A percentile compares a stretch with the other conserved stretches of the same genome.
Evolutionary conservation across 2,329 filamentous ascomycete species (phyloP).

Genomic region (Fonsecaea monophora): DNA sequence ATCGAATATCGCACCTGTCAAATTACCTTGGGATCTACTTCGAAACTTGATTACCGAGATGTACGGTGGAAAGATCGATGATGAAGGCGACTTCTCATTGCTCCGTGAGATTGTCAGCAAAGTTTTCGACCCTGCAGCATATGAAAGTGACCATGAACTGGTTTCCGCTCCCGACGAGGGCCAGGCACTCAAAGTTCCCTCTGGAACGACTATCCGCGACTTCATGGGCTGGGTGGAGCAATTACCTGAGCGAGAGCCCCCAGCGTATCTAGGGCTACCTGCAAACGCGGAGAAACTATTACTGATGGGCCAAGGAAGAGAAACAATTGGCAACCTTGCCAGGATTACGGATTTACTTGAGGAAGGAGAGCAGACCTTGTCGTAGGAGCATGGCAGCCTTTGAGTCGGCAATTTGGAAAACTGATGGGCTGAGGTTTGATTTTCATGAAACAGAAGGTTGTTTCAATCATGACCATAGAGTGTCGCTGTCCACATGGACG

Average conservation of each 20-base stretch:
- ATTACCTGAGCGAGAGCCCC: slow-evolving; percentile 92
- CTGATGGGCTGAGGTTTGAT: neutral
- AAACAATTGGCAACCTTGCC: slow-evolving; percentile 82
- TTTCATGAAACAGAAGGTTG: slow-evolving; percentile 3
- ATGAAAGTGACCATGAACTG: slow-evolving; percentile 89
- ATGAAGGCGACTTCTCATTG: slow-evolving; percentile 79
- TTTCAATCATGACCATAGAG: slow-evolving; percentile 18
- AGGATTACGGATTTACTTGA: slow-evolving; percentile 87
- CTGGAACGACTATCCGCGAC: slow-evolving; percentile 79
- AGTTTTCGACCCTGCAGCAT: slow-evolving; percentile 85
- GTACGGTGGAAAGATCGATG: slow-evolving; percentile 97
- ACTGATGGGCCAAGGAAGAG: slow-evolving; percentile 83
- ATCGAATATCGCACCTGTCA: slow-evolving; percentile 90
- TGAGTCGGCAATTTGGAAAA: neutral
- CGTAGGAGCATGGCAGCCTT: slow-evolving; percentile 12
- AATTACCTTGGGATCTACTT: slow-evolving; percentile 96
- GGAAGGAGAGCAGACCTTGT: slow-evolving; percentile 83
- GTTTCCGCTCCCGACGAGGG: slow-evolving; percentile 69
- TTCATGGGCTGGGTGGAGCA: slow-evolving; percentile 91
- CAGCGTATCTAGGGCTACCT: slow-evolving; percentile 90
- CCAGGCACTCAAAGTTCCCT: slow-evolving; percentile 73
- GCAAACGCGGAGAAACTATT: slow-evolving; percentile 96
- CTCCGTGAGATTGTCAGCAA: slow-evolving; percentile 75
- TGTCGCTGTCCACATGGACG: slow-evolving; percentile 19
- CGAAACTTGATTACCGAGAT: slow-evolving; percentile 89